phyloP scores from a whole-genome alignment of 2,329 filamentous ascomycete genomes.

The Annulohypoxylon truncatum region DNA sequence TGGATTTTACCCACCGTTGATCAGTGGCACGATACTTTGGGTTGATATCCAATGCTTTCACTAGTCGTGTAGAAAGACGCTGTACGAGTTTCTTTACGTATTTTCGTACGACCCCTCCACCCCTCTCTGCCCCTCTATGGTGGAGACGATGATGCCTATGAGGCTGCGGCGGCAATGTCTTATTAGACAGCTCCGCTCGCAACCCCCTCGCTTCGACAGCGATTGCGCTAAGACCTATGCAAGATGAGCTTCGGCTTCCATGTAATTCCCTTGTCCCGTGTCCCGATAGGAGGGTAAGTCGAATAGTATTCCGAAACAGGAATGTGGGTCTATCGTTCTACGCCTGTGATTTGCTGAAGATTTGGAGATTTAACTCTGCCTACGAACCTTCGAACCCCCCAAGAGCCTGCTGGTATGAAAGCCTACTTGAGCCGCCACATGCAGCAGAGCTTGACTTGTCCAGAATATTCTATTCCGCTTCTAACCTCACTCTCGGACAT shows the following conservation, averaged over 20 bases:
- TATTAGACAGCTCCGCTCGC: constrained; percentile 7
- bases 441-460: neutral
- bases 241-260: neutral
- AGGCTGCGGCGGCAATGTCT: constrained; percentile 19
- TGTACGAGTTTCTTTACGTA: neutral
- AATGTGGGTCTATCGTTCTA: constrained; percentile 29
- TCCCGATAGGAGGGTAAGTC: constrained; percentile 6
- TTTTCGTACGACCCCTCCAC: neutral
- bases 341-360: constrained; percentile 23
- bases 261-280: neutral
- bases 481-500: neutral
- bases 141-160: neutral
- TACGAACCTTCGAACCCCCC: neutral
- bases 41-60: neutral
- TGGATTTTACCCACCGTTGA: neutral
- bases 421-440: constrained; percentile 1
- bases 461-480: neutral
- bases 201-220: neutral
- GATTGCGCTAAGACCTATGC: neutral
- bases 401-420: neutral
- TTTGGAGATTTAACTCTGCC: neutral
- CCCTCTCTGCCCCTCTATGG: neutral
- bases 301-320: constrained; percentile 25
- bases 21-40: neutral
- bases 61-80: neutral